Base-by-base conservation (phyloP, 2,329 filamentous ascomycete genomes). In the Aspergillus sp. region DNA sequence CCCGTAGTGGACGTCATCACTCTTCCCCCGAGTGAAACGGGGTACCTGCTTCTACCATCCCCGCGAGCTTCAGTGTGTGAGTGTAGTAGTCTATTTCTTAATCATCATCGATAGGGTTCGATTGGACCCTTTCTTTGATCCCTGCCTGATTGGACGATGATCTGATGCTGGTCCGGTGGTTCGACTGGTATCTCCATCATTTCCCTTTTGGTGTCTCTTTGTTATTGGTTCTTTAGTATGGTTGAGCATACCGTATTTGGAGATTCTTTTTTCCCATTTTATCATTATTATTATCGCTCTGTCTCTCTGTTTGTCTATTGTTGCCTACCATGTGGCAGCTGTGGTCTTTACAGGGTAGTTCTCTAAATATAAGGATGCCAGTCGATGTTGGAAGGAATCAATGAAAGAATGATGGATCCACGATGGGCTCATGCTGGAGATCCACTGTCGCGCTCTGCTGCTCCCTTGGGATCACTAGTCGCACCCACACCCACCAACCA, bases 391-490 rank as follows among this genome's bases (percentile, higher is more conserved):
- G n/a, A n/a, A n/a, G n/a, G n/a, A n/a, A n/a, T n/a, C n/a, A 23
- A 23, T 6, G 21, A 40, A 29, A 20, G 29, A 53, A 41, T 56
- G 49, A 50, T 53, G 53, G 50, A 54, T 58, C 54, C 58, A 53
- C 55, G 53, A 56, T 52, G 53, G 56, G 50, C 48, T 58, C 57
- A 54, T 54, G 50, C 40, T 41, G 51, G 49, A 50, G 59, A 57
- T 61, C 58, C 59, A 60, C 58, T 38, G 52, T 53, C 47, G 49
- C 50, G 45, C 16, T 49, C 44, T 51, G 43, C 45, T 47, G 50
- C 53, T 42, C 40, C 56, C 57, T 62, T 58, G 59, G 59, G 57
- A 59, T 60, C 58, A 58, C 58, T 62, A 61, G 59, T 59, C 53
- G 59, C 51, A 53, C 53, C 57, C 57, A 53, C n/a, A n/a, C n/a